phyloP scores from a whole-genome alignment of 108 stramenopile genomes.

The Craspedostauros australis region DNA sequence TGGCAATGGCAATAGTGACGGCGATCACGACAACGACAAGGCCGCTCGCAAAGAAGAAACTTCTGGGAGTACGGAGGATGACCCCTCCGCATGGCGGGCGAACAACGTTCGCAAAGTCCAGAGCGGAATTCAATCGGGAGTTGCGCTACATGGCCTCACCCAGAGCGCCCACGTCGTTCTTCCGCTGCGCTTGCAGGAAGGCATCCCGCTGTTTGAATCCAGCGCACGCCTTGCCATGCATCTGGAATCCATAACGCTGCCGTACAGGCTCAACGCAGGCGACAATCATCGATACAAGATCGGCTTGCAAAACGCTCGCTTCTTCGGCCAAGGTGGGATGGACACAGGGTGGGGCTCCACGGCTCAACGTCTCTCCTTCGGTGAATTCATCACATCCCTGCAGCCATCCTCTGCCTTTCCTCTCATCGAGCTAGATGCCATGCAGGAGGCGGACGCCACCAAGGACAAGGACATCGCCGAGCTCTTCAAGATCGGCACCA shows the following conservation, averaged over 20 bases:
- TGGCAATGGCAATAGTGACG: background rate
- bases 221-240: constrained; percentile 61
- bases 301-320: constrained; percentile 28
- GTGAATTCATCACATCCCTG: constrained; percentile 54
- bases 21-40: background rate
- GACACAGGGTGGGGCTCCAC: constrained; percentile 43
- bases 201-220: constrained; percentile 24
- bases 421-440: constrained; percentile 57
- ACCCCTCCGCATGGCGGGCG: constrained; percentile 14
- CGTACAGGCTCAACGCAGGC: constrained; percentile 38
- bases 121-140: constrained; percentile 34
- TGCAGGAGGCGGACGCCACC: constrained; percentile 28
- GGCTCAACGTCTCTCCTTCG: constrained; percentile 40
- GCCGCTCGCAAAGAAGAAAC: background rate
- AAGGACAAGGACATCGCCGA: constrained; percentile 25
- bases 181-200: constrained; percentile 26
- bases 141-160: constrained; percentile 53
- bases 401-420: constrained; percentile 47
- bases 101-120: constrained; percentile 45
- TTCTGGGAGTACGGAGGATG: background rate
- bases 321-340: constrained; percentile 22
- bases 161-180: constrained; percentile 51
- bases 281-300: constrained; percentile 4
- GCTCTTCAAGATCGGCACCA: constrained; percentile 43
- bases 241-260: constrained; percentile 60